Evolutionary conservation across 306 rosid genomes (phyloP), one percentile per base, ranked within the genome.

Genomic region (Gastrolobium villosum): DNA sequence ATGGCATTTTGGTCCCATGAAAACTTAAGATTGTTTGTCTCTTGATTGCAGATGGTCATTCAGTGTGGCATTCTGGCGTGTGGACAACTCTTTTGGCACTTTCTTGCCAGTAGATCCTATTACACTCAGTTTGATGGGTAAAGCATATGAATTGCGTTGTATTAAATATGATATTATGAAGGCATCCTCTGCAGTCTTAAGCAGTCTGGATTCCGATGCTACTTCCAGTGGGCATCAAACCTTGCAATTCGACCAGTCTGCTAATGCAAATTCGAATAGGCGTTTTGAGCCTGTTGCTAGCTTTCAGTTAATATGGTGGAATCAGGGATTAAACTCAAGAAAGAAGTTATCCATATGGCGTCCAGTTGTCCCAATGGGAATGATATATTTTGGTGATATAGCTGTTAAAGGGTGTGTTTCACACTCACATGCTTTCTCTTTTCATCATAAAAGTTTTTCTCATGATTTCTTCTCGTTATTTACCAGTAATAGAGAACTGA

Each of bases 251-350:
- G 90, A 85, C 81, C 83, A 84, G 74, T 70, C 86, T 56, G 41
- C 81, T 75, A 74, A 74, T 72, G 76, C 76, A 61, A 95, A 62
- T 81, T 88, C 98, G 67, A 87, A 84, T 65, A 79, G 85, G 81
- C 91, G 72, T 73, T 87, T 68, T 45, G 96, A 95, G 83, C 87
- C 94, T 82, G 97, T 95, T 56, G 97, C 96, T 75, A 86, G 89
- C 81, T 95, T 92, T 86, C 89, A 61, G 46, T 84, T 91, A 86
- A 88, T 95, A 79, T 95, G 99, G 98, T 95, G 97, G 97, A 92
- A 92, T 74, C 94, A 85, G 65, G 96, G 96, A 11, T 83, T 87
- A 74, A 88, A 84, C 85, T 72, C 96, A 10, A 88, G 93, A 82
- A 95, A 93, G 74, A 82, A 70, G 75, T 55, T 95, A 54, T 95